Base-by-base conservation (phyloP, 2,329 filamentous ascomycete species). In the Fusarium pininemorale region DNA sequence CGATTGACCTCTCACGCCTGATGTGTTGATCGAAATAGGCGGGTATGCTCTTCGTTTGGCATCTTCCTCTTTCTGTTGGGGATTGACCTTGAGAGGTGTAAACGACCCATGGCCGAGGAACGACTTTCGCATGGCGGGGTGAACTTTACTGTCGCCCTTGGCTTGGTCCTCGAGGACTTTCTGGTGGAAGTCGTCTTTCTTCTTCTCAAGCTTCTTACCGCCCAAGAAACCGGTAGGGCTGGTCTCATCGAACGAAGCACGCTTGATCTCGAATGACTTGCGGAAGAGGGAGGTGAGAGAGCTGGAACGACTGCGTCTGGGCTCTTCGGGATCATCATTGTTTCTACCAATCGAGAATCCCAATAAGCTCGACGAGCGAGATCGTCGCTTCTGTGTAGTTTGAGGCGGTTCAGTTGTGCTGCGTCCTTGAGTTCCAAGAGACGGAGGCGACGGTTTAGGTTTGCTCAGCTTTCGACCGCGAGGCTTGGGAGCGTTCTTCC, bases 171-270 rank as follows among this genome's bases (percentile, higher is more conserved):
- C 73, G 13, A 79, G 66, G 2, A 75, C 74, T 44, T 78, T 75
- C 41, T 82, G 76, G 14, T 80, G 74, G 24, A 80, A 80, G 3
- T 79, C 79, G 13, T 84, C 79, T 51, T 80, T 80, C 63, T 84
- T 79, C 53, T 82, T 78, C 53, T 84, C 83, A 22, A 85, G 78
- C 63, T 85, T 85, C 60, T 81, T 81, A 26, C 82, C 83, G 3
- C 84, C 83, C 30, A 86, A 81, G 69, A 86, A 86, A 18, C 80
- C 80, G 4, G 76, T 78, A 11, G 82, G 75, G n/a, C 70, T 72
- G 14, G 75, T 68, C 26, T 79, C 77, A 39, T 83, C 82, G 24
- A 79, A 70, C 1, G 82, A 83, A 2, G 77, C 75, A 5, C 82
- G 79, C 22, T 80, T 79, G 39, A 80, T 79, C 55, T 82, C 81